Conservation (phyloP, 352 stramenopile genomes). For the Hyaloperonospora brassicae region DNA sequence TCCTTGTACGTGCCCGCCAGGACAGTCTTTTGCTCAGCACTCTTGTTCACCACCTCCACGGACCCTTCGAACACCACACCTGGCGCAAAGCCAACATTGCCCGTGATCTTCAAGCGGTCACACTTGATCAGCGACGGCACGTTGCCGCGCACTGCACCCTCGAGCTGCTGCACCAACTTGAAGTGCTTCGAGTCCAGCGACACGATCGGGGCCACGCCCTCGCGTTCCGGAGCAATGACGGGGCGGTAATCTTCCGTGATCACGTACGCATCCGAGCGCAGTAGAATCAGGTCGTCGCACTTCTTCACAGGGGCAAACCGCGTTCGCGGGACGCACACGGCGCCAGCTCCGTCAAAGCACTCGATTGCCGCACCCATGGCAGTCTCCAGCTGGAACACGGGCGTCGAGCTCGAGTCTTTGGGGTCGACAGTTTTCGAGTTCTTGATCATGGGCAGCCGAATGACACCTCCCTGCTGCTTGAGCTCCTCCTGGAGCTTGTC, state of each 20-base stretch:
- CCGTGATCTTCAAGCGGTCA: constrained; percentile 92
- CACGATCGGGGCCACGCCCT: constrained; percentile 92
- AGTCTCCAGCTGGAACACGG: constrained; percentile 84
- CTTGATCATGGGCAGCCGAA: constrained; percentile 83
- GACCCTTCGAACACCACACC: constrained; percentile 89
- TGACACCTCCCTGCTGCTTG: constrained; percentile 69
- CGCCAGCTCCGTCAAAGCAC: constrained; percentile 79
- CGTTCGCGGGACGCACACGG: constrained; percentile 82
- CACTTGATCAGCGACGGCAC: constrained; percentile 94
- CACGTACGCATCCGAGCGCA: constrained; percentile 97
- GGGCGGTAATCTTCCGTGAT: constrained; percentile 93
- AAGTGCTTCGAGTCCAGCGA: constrained; percentile 95
- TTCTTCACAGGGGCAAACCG: constrained; percentile 87
- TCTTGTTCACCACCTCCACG: constrained; percentile 94
- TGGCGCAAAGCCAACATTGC: constrained; percentile 89
- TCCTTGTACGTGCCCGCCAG: constrained; percentile 90
- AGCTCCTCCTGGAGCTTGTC: constrained; percentile 82
- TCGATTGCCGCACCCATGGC: constrained; percentile 85
- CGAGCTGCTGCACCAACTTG: constrained; percentile 96
- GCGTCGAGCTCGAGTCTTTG: constrained; percentile 75
- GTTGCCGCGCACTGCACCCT: constrained; percentile 88
- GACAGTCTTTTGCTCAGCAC: constrained; percentile 93
- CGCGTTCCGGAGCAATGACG: constrained; percentile 91
- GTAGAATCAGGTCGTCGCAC: constrained; percentile 82
- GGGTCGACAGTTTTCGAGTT: constrained; percentile 85